These are phyloP conservation scores for Ophiostoma sp. DNA, from an alignment of 2,329 filamentous ascomycete genomes.

Conservation along the genomic window DNA sequence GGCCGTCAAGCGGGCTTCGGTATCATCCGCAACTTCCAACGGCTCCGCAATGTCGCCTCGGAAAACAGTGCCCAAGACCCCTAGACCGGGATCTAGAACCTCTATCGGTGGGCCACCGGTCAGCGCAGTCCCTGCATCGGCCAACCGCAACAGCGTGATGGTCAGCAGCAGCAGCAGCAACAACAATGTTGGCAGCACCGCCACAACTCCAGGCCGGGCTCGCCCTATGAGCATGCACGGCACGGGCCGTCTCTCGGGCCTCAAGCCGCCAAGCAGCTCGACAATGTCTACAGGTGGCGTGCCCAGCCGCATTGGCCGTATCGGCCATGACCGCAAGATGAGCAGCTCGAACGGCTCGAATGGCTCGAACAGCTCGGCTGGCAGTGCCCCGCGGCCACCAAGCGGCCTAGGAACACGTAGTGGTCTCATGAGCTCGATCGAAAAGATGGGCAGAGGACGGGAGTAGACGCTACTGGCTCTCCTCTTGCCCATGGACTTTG, in stretches of 20 bases:
- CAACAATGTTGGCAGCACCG: slow-evolving; percentile 20
- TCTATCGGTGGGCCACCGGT: slow-evolving; percentile 21
- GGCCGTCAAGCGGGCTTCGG: background rate
- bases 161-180: slow-evolving; percentile 11
- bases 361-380: slow-evolving; percentile 27
- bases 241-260: slow-evolving; percentile 40
- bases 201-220: slow-evolving; percentile 27
- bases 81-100: slow-evolving; percentile 21
- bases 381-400: slow-evolving; percentile 46
- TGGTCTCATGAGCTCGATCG: slow-evolving; percentile 78
- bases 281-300: slow-evolving; percentile 30
- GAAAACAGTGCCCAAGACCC: slow-evolving; percentile 21
- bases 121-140: slow-evolving; percentile 20
- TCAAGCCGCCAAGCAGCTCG: slow-evolving; percentile 54
- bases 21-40: slow-evolving; percentile 6
- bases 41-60: slow-evolving; percentile 19
- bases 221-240: slow-evolving; percentile 27
- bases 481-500: background rate
- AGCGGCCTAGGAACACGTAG: slow-evolving; percentile 50
- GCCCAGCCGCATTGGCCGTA: slow-evolving; percentile 45
- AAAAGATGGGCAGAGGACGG: slow-evolving; percentile 69
- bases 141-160: slow-evolving; percentile 27
- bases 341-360: slow-evolving; percentile 28
- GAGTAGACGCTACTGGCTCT: slow-evolving; percentile 27
- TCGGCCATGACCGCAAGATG: slow-evolving; percentile 43